A percentile compares a stretch with the other conserved stretches of the same genome.
Evolutionary conservation across 2,329 filamentous ascomycete genomes (phyloP).

Genomic region (Aspergillus novoparasiticus): DNA sequence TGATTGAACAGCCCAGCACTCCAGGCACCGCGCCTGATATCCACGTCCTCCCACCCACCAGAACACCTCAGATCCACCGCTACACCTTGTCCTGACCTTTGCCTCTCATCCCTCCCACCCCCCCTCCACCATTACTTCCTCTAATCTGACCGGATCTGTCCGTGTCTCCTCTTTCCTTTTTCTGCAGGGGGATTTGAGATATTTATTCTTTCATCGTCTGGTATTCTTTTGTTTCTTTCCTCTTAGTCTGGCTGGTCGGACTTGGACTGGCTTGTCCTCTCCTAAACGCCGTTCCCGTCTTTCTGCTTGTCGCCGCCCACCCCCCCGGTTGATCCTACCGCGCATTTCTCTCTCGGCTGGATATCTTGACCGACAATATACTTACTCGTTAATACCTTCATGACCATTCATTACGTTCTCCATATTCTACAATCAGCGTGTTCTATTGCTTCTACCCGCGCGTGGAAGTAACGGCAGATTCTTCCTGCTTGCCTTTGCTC

Average conservation of each 20-base stretch:
- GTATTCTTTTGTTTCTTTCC: conserved; percentile 8
- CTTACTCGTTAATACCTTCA: conserved; percentile 11
- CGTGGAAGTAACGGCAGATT: conserved; percentile 16
- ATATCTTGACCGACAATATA: conserved; percentile 17
- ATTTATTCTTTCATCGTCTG: background rate
- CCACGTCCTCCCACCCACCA: conserved; percentile 24
- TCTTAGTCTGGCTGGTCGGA: conserved; percentile 4
- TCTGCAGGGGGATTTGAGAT: conserved; percentile 15
- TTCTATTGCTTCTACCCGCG: conserved; percentile 7
- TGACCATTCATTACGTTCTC: background rate
- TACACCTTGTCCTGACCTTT: conserved; percentile 24
- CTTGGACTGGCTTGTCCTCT: conserved; percentile 13
- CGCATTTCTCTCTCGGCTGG: conserved; percentile 22
- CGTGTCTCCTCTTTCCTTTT: conserved; percentile 17
- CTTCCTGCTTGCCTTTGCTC: conserved; percentile 18
- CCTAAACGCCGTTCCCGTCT: conserved; percentile 25
- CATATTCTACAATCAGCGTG: background rate
- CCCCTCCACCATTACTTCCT: conserved; percentile 6
- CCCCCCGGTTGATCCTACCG: conserved; percentile 21
- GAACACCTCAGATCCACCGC: conserved; percentile 34
- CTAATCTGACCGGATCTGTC: conserved; percentile 20
- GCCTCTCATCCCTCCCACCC: conserved; percentile 12
- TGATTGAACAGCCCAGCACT: conserved; percentile 23
- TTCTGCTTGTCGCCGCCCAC: conserved; percentile 23
- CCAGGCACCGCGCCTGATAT: conserved; percentile 30